A percentile compares a stretch with the other conserved stretches of the same genome.
Evolutionary conservation across 805 yeast genomes (phyloP).

Genomic region (Candida bentonensis): DNA sequence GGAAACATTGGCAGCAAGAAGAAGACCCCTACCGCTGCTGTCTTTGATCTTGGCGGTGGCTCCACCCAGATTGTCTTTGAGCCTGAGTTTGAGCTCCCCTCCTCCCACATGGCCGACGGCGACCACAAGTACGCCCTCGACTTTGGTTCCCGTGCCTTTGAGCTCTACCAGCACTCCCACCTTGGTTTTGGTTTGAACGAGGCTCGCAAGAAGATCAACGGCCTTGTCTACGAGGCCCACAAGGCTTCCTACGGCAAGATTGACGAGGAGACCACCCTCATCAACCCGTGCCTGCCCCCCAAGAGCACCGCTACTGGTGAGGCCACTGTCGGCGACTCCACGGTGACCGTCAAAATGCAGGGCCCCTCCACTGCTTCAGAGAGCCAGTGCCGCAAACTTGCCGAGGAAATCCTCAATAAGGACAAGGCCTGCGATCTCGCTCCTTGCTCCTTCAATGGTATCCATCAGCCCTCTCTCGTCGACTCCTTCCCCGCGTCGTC

Average conservation of each 20-base stretch:
- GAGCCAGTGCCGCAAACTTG: conserved; percentile 72
- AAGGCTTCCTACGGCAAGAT: conserved; percentile 23
- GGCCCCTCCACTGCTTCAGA: conserved; percentile 57
- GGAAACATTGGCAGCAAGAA: conserved; percentile 83
- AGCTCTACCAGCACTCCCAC: conserved; percentile 86
- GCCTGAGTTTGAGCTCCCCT: conserved; percentile 44
- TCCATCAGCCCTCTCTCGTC: conserved; percentile 86
- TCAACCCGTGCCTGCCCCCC: conserved; percentile 85
- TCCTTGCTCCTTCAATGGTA: conserved; percentile 95
- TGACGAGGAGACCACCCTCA: conserved; percentile 30
- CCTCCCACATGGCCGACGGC: conserved; percentile 51
- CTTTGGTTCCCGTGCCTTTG: conserved; percentile 72
- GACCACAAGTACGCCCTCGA: conserved; percentile 71
- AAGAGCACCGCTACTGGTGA: conserved; percentile 25
- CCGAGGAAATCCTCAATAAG: conserved; percentile 74
- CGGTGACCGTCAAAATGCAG: conserved; percentile 35
- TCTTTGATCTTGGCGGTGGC: conserved; percentile 96
- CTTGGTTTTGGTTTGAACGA: conserved; percentile 92
- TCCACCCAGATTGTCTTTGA: conserved; percentile 97
- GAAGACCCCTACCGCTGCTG: conserved; percentile 82
- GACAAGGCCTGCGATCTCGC: conserved; percentile 57
- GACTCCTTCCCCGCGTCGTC: conserved; percentile 56
- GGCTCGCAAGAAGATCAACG: conserved; percentile 75
- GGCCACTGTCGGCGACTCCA: conserved; percentile 7
- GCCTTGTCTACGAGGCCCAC: conserved; percentile 40